phyloP scores from a whole-genome alignment of 2,329 filamentous ascomycete genomes.

The Phyllachora maydis region DNA sequence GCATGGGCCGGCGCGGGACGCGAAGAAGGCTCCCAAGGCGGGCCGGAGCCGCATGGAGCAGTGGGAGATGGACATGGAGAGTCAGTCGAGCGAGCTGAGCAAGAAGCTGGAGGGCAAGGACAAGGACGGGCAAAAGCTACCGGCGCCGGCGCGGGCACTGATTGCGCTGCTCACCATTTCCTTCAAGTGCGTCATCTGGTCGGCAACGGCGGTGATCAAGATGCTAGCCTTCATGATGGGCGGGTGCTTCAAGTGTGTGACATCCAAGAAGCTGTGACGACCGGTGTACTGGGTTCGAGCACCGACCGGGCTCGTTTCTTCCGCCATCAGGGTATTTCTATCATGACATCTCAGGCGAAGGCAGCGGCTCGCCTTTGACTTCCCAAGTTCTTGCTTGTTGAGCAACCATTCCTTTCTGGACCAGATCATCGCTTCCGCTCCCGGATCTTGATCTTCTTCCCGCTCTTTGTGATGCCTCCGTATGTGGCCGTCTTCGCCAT shows the following conservation, averaged over 20 bases:
- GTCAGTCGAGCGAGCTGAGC: conserved; percentile 27
- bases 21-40: conserved; percentile 9
- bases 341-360: no score
- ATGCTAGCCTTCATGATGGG: conserved; percentile 26
- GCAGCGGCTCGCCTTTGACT: no score
- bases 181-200: conserved; percentile 38
- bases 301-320: no score
- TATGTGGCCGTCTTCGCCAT: conserved; percentile 46
- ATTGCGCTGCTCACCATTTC: conserved; percentile 28
- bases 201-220: conserved; percentile 32
- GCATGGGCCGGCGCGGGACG: conserved; percentile 10
- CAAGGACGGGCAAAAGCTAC: conserved; percentile 17
- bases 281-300: no score
- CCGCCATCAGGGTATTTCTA: no score
- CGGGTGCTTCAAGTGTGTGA: no score
- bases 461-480: conserved; percentile 35
- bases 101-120: conserved; percentile 17
- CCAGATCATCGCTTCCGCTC: conserved; percentile 43
- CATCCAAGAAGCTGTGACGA: no score
- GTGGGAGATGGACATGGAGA: conserved; percentile 36
- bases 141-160: conserved; percentile 23
- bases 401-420: no score
- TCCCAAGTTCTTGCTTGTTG: no score
- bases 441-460: conserved; percentile 40
- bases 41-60: conserved; percentile 26